These are phyloP conservation scores for Dryas octopetala DNA, from an alignment of 306 rosid genomes.

Conservation along the genomic window DNA sequence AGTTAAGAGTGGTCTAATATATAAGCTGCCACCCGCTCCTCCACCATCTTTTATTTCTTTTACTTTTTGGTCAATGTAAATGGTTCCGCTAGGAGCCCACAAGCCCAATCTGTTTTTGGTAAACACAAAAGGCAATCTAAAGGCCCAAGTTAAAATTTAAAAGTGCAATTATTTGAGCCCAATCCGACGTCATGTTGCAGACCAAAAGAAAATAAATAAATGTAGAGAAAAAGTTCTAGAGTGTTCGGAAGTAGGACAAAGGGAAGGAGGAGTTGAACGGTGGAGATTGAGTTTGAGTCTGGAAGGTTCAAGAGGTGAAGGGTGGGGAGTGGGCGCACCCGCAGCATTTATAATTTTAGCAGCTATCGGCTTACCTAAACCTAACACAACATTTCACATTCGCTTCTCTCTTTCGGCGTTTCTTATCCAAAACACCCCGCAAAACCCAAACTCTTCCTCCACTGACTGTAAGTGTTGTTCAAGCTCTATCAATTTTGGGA, in stretches of 20 bases:
- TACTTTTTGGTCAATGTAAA: too few relatives aligned
- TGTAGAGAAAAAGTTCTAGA: conserved; percentile 19
- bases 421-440: conserved; percentile 36
- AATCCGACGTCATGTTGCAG: neutral
- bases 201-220: neutral
- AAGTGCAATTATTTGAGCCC: neutral
- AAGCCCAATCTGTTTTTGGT: too few relatives aligned
- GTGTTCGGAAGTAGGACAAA: conserved; percentile 29
- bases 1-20: too few relatives aligned
- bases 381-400: neutral
- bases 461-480: conserved; percentile 21
- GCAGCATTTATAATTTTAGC: too few relatives aligned
- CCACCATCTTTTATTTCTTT: too few relatives aligned
- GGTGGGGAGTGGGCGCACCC: neutral
- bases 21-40: too few relatives aligned
- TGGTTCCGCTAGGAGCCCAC: too few relatives aligned
- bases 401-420: neutral
- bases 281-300: conserved; percentile 4
- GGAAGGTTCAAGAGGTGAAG: conserved; percentile 31
- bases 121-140: too few relatives aligned
- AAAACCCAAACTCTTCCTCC: conserved; percentile 13
- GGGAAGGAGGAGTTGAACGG: conserved; percentile 20
- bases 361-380: too few relatives aligned
- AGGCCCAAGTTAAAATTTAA: neutral
- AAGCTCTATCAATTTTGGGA: neutral